Conservation (phyloP, 129 eudicot species). For the Arctium lappa region DNA sequence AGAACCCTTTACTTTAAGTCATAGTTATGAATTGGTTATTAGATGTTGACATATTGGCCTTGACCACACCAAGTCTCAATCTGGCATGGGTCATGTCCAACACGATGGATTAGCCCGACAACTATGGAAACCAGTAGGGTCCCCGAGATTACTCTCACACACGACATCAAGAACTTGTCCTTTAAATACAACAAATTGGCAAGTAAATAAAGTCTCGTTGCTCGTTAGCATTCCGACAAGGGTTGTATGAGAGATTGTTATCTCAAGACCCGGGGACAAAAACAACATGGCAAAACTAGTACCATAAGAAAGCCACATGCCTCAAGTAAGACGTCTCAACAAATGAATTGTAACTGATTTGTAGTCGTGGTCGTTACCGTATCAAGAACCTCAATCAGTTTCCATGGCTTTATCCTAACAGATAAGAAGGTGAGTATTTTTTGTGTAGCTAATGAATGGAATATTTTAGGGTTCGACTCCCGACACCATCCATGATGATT, state of each 20-base stretch:
- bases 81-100: background rate
- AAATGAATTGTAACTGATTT: background rate
- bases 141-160: background rate
- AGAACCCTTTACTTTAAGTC: background rate
- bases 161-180: background rate
- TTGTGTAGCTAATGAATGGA: background rate
- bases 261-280: background rate
- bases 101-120: background rate
- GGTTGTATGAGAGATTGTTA: background rate
- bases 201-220: background rate
- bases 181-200: background rate
- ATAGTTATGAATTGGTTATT: background rate
- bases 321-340: background rate
- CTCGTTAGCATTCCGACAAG: background rate
- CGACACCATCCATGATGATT: background rate
- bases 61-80: background rate
- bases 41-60: background rate
- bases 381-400: background rate
- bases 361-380: background rate
- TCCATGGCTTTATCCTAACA: background rate
- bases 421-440: too few relatives aligned
- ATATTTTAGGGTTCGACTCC: background rate
- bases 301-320: background rate
- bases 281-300: background rate
- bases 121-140: background rate